Evolutionary conservation across 192 early-diverging fungal genomes (phyloP).

Genomic region (Podila minutissima): DNA sequence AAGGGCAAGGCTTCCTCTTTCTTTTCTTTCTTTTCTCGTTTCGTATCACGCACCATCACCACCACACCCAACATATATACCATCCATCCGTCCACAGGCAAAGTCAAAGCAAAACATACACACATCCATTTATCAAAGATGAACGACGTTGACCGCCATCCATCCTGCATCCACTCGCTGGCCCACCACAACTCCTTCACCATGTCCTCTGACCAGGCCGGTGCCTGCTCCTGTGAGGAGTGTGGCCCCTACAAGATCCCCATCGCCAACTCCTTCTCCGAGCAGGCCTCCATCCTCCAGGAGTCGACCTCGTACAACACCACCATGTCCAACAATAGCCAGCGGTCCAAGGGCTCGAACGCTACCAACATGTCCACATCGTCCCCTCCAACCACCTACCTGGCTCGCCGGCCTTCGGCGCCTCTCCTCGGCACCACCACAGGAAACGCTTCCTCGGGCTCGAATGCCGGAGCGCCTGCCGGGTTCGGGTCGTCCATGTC

Average conservation of each 20-base stretch:
- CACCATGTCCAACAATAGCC: not conserved
- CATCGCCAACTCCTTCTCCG: not conserved
- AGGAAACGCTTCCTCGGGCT: no score
- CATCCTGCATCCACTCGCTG: slow-evolving; percentile 39
- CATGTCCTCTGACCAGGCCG: not conserved
- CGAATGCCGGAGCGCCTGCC: slow-evolving; percentile 2
- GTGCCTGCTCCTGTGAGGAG: slow-evolving; percentile 37
- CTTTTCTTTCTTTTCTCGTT: no score
- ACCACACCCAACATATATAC: no score
- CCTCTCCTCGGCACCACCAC: not conserved
- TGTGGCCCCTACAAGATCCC: slow-evolving; percentile 34
- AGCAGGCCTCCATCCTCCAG: slow-evolving; percentile 13
- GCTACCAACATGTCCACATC: slow-evolving; percentile 7
- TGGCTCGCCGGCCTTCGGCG: slow-evolving; percentile 7
- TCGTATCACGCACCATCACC: no score
- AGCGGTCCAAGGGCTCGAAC: not conserved
- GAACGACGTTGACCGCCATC: slow-evolving; percentile 10
- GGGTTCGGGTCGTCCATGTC: slow-evolving; percentile 17
- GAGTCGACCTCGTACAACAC: slow-evolving; percentile 2
- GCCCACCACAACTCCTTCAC: slow-evolving; percentile 27
- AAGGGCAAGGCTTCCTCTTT: no score
- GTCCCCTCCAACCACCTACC: slow-evolving; percentile 20
- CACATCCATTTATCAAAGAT: no score
- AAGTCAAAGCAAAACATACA: no score
- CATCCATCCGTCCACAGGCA: no score